Conservation (phyloP, 208 protist genomes). For the Trypanosoma conorhini region DNA sequence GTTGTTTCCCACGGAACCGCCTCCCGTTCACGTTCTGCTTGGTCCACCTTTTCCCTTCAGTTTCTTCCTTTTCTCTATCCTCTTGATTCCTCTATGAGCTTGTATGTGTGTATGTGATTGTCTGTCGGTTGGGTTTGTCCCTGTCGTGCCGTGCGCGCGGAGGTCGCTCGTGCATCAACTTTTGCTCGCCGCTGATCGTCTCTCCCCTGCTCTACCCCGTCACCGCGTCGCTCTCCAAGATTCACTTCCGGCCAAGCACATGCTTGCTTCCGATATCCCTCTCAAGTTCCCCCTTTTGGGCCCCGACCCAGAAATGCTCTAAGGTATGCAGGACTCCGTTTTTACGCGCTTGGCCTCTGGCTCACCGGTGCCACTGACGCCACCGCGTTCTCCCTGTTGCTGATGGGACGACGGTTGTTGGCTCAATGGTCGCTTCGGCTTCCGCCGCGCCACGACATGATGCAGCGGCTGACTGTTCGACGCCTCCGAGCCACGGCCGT, state of each 20-base stretch:
- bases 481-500: constrained; percentile 34
- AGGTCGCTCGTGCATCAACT: no score
- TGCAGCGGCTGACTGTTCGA: constrained; percentile 47
- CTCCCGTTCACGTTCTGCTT: no score
- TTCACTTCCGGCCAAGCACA: background rate
- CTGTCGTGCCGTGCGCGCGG: no score
- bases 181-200: background rate
- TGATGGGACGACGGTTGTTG: constrained; percentile 1
- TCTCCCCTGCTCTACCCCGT: background rate
- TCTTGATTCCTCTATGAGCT: background rate
- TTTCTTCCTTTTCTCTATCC: background rate
- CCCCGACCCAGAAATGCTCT: background rate
- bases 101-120: constrained; percentile 10
- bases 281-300: background rate
- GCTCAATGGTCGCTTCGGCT: constrained; percentile 42
- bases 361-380: constrained; percentile 2
- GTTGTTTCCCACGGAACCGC: no score
- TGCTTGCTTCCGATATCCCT: background rate
- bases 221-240: no score
- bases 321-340: constrained; percentile 21
- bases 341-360: constrained; percentile 16
- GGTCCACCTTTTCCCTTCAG: background rate
- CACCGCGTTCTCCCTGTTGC: background rate
- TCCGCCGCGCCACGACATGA: constrained; percentile 65
- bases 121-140: no score